Base-by-base conservation (phyloP, 1,139 yeast species). In the Geotrichum macrosporum region DNA sequence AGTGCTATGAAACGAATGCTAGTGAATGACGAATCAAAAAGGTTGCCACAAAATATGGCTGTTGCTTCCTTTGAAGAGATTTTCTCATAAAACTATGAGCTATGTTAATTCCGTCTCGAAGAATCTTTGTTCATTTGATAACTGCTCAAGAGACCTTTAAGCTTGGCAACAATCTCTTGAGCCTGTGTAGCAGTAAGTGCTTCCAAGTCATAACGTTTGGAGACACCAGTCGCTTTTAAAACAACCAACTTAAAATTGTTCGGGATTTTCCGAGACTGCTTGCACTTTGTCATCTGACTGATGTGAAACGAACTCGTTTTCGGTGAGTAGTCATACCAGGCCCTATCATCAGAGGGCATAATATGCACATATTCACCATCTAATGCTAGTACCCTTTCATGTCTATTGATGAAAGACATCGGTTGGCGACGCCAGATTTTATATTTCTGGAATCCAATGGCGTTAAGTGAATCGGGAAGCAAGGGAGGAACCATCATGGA, bases 301-400 rank as follows among this genome's bases (percentile, higher is more conserved):
- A 88, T 79, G 59, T 88, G 95, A 64, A 89, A 86, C 0, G 95
- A 83, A 30, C 89, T 80, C 0, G 96, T 89, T 62, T 89, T 89
- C 56, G 84, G 78, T 52, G 84, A 81, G 22, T 45, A 45, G 48
- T 80, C 82, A 55, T 80, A 78, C 76, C 80, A 72, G 39, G 74
- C 75, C 56, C 78, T 77, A 47, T 80, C 80, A 51, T 82, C 85
- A 1, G 89, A 80, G 1, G 97, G 96, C 58, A 89, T 80, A 46
- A 92, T 76, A 61, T 89, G 94, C 13, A 92, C 80, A 60, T 88
- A 89, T 59, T 88, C 96, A 16, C 97, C 97, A 64, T 92, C 97
- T 36, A 92, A 77, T 1, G 94, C 89, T 41, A 92, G 70, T 1
- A 88, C 78, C 56, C 94, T 78, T 55, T 89, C 95, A 52, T 87